phyloP scores from a whole-genome alignment of 768 basidiomycete genomes.

The Tylopilus plumbeoviolaceoides region DNA sequence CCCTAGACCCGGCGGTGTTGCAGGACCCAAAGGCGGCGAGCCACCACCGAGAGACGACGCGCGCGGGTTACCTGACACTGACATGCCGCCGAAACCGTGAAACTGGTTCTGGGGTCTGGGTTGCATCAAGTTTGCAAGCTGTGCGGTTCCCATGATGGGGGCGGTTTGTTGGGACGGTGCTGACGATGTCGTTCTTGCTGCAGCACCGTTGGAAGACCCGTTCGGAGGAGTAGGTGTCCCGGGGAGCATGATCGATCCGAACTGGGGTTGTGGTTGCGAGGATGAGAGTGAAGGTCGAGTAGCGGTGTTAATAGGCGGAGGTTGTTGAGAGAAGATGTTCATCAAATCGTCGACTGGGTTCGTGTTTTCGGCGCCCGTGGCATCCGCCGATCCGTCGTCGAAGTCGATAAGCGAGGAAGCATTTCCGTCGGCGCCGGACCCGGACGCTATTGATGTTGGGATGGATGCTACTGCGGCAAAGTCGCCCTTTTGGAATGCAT shows the following conservation, averaged over 20 bases:
- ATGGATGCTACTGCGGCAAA: constrained; percentile 69
- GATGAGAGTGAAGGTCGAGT: constrained; percentile 23
- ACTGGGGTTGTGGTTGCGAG: constrained; percentile 25
- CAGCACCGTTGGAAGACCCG: constrained; percentile 12
- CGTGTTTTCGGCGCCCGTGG: constrained; percentile 16
- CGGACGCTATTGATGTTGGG: constrained; percentile 51
- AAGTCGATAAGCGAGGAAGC: constrained; percentile 71
- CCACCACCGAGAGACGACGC: constrained; percentile 8
- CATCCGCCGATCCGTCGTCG: constrained; percentile 45
- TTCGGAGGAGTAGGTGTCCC: constrained; percentile 34
- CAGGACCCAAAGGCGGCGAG: constrained; percentile 13
- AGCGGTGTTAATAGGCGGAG: constrained; percentile 24
- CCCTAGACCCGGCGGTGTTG: constrained; percentile 8
- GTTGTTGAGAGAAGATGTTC: constrained; percentile 45
- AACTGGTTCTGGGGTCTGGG: constrained; percentile 16
- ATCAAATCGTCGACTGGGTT: constrained; percentile 54
- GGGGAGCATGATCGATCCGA: constrained; percentile 42
- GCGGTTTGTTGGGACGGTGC: neutral
- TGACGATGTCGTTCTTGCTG: constrained; percentile 10
- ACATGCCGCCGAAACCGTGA: neutral
- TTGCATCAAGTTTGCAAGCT: constrained; percentile 14
- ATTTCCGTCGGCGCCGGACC: constrained; percentile 16
- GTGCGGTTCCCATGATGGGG: neutral
- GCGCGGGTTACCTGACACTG: neutral
- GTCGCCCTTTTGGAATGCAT: constrained; percentile 92